Evolutionary conservation across 371 early-diverging fungal genomes (phyloP), one percentile per base, ranked within the genome.

Genomic region (Mucor lusitanicus): DNA sequence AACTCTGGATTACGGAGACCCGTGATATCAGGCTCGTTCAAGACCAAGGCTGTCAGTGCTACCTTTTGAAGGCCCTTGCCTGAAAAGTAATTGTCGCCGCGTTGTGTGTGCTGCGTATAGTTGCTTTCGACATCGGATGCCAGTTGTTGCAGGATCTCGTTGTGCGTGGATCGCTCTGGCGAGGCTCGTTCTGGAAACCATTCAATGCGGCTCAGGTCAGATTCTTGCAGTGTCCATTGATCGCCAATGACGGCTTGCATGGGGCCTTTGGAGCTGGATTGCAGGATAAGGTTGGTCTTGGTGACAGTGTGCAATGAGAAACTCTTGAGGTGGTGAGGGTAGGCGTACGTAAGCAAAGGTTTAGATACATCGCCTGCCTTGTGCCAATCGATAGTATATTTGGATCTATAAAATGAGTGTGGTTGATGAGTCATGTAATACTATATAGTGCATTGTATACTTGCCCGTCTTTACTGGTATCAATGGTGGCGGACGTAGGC

Each of bases 41-140:
- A 63, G 3, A 91, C 78, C 32, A 92, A 75, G 21, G 85, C 81
- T n/a, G 91, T 63, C 17, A 91, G 67, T 0, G 92, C 92, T 37
- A 87, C 71, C 33, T 85, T 86, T 35, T 91, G 92, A 11, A 91
- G 66, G 2, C 85, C 86, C 71, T 93, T 93, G 68, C 93, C 93
- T 25, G 87, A 87, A 70, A 91, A 92, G 67, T 93, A 93, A 28
- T 87, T 89, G 62, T 90, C 85, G 42, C 69, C 74, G 17, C 80
- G 70, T 32, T 73, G 54, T 0, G 85, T 78, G 0, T 78, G 72
- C 0, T 63, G 53, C 0, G 72, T 72, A 68, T 84, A 84, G 37
- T 91, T 80, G 15, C 63, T 32, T 6, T 50, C 61, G 7, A 86
- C 70, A 68, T 87, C 87, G 32, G 74, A 64, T n/a, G 66, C 74